Evolutionary conservation across 1,284 basidiomycete genomes (phyloP).

Genomic region (Sparassis latifolia): DNA sequence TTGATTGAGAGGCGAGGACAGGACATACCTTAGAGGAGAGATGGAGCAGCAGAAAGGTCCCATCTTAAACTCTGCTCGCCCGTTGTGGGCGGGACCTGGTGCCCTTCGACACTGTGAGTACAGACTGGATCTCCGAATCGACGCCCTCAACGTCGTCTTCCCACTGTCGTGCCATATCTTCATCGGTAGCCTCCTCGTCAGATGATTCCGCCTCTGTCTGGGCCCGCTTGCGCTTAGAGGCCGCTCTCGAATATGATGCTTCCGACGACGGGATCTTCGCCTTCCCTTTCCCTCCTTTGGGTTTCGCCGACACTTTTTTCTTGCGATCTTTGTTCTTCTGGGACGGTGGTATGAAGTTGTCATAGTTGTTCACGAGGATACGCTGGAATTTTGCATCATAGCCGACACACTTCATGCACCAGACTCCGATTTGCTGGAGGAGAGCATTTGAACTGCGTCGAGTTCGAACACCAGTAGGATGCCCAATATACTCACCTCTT

Average conservation of each 20-base stretch:
- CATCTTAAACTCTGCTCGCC: too few relatives aligned
- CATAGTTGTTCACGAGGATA: slow-evolving; percentile 2
- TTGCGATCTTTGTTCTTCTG: not conserved
- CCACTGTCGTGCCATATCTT: too few relatives aligned
- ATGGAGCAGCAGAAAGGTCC: too few relatives aligned
- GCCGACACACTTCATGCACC: slow-evolving; percentile 6
- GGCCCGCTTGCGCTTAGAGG: not conserved
- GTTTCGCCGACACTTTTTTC: not conserved
- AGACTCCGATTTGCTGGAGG: slow-evolving; percentile 4
- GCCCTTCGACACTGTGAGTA: not conserved
- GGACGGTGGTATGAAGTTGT: not conserved
- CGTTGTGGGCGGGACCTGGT: not conserved
- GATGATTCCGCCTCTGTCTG: not conserved
- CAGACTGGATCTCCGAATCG: not conserved
- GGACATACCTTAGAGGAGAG: too few relatives aligned
- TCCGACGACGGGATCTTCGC: not conserved
- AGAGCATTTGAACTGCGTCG: not conserved
- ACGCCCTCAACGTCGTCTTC: not conserved
- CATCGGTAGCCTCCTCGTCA: not conserved
- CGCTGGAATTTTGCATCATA: slow-evolving; percentile 6
- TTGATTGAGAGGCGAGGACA: too few relatives aligned
- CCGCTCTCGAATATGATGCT: not conserved
- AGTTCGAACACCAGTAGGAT: not conserved
- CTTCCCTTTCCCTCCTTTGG: not conserved
- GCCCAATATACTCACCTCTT: slow-evolving; percentile 1